Conservation (phyloP, 2,329 filamentous ascomycete species). For the Fusarium sp. region DNA sequence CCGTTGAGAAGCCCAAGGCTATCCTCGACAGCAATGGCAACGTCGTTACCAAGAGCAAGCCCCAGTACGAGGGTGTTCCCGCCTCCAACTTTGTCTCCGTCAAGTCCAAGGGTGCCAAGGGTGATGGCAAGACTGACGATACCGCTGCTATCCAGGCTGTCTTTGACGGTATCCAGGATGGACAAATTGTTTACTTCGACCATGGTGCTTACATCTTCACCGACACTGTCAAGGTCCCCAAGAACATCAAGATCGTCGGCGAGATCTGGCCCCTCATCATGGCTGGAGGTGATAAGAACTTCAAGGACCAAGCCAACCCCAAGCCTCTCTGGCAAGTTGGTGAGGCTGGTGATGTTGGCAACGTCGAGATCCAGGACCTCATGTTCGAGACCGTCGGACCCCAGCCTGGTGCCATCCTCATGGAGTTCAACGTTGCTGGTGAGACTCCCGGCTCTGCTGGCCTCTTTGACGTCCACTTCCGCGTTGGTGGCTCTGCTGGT, state of each 20-base stretch:
- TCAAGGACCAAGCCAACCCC: constrained; percentile 79
- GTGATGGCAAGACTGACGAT: constrained; percentile 89
- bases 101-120: constrained; percentile 83
- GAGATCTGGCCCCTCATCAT: constrained; percentile 93
- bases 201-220: constrained; percentile 78
- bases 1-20: constrained; percentile 70
- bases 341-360: constrained; percentile 77
- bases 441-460: constrained; percentile 74
- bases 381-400: constrained; percentile 87
- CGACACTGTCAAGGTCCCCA: constrained; percentile 76
- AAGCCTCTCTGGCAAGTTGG: constrained; percentile 89
- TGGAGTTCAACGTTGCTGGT: constrained; percentile 89
- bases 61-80: constrained; percentile 80
- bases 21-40: constrained; percentile 74
- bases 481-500: constrained; percentile 87
- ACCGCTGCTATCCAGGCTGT: constrained; percentile 84
- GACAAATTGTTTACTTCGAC: constrained; percentile 79
- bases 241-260: constrained; percentile 86
- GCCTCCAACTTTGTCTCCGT: constrained; percentile 82
- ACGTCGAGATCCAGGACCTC: constrained; percentile 88
- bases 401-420: constrained; percentile 86
- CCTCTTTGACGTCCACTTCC: constrained; percentile 97
- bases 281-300: constrained; percentile 76
- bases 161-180: constrained; percentile 72
- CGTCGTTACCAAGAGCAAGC: constrained; percentile 86